Evolutionary conservation across 441 rosid species (phyloP).

Genomic region (Euphorbia celastroides): DNA sequence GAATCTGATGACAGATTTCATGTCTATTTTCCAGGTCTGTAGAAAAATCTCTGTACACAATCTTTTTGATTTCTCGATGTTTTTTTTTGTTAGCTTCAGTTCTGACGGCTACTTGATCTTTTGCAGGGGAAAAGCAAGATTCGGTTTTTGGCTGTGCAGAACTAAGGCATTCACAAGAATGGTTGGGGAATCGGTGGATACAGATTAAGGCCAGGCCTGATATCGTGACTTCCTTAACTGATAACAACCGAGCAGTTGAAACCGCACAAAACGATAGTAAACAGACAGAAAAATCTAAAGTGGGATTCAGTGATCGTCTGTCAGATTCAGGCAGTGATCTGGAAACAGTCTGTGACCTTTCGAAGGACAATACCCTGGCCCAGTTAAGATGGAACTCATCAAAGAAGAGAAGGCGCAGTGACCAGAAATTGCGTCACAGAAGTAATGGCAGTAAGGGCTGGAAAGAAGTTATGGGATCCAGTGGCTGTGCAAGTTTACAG

Average conservation of each 20-base stretch:
- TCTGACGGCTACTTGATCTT: conserved; percentile 2
- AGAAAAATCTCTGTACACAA: not conserved
- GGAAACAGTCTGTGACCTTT: conserved; percentile 41
- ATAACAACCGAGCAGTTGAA: conserved; percentile 18
- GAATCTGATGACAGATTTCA: conserved; percentile 42
- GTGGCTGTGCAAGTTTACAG: conserved; percentile 20
- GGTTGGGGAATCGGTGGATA: conserved; percentile 59
- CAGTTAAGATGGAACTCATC: conserved; percentile 55
- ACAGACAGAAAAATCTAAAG: conserved; percentile 18
- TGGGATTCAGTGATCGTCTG: conserved; percentile 19
- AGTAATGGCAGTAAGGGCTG: conserved; percentile 15
- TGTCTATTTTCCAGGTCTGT: conserved; percentile 68
- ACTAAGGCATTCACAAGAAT: conserved; percentile 62
- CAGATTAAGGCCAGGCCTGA: conserved; percentile 37
- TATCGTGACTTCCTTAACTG: conserved; percentile 25
- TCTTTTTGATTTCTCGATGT: not conserved
- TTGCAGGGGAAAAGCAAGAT: conserved; percentile 56
- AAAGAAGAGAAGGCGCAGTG: conserved; percentile 48
- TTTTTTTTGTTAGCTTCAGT: not conserved
- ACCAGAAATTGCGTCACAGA: conserved; percentile 23
- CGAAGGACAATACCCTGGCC: conserved; percentile 46
- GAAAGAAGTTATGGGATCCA: conserved; percentile 8
- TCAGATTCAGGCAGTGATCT: conserved; percentile 22
- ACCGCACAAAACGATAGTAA: conserved; percentile 7
- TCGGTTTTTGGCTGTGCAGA: conserved; percentile 33